phyloP scores from a whole-genome alignment of 164 flowering plant genomes.

The Santalum album region DNA sequence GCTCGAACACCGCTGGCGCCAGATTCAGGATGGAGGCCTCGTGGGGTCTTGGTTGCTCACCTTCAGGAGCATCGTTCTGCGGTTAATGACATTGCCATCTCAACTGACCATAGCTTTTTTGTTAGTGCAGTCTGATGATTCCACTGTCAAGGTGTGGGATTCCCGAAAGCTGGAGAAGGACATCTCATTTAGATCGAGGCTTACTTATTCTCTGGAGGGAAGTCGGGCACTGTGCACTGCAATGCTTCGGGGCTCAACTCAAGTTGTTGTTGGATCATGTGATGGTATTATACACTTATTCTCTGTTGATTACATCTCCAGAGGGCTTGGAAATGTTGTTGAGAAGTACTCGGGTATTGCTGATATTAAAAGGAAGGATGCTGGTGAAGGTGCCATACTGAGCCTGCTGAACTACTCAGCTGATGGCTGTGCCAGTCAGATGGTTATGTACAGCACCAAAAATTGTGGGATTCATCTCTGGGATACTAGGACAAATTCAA shows the following conservation, averaged over 20 bases:
- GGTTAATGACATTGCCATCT: constrained; percentile 81
- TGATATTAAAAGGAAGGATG: constrained; percentile 65
- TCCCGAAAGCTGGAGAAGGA: constrained; percentile 90
- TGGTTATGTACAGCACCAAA: constrained; percentile 80
- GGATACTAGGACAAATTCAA: constrained; percentile 62
- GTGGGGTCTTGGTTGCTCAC: constrained; percentile 95
- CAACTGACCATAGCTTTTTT: constrained; percentile 85
- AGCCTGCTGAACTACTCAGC: constrained; percentile 54
- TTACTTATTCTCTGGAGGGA: constrained; percentile 83
- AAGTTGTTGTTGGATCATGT: constrained; percentile 82
- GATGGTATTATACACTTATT: constrained; percentile 84
- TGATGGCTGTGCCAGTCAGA: constrained; percentile 47
- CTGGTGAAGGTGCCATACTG: constrained; percentile 79
- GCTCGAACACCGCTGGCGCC: constrained; percentile 50
- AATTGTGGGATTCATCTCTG: constrained; percentile 88
- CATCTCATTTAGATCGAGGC: constrained; percentile 88
- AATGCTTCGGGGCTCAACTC: constrained; percentile 74
- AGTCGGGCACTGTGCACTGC: constrained; percentile 77
- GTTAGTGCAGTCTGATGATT: constrained; percentile 97
- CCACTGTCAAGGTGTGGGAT: constrained; percentile 97
- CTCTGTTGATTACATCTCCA: constrained; percentile 78
- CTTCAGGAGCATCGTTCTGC: constrained; percentile 98
- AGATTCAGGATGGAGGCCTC: constrained; percentile 98
- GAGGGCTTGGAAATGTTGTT: constrained; percentile 80
- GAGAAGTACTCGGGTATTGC: constrained; percentile 93